Percentiles rank a stretch among this genome's conserved stretches.
Evolutionary conservation across 2,329 filamentous ascomycete species (phyloP).

Genomic region (Huntiella omanensis): DNA sequence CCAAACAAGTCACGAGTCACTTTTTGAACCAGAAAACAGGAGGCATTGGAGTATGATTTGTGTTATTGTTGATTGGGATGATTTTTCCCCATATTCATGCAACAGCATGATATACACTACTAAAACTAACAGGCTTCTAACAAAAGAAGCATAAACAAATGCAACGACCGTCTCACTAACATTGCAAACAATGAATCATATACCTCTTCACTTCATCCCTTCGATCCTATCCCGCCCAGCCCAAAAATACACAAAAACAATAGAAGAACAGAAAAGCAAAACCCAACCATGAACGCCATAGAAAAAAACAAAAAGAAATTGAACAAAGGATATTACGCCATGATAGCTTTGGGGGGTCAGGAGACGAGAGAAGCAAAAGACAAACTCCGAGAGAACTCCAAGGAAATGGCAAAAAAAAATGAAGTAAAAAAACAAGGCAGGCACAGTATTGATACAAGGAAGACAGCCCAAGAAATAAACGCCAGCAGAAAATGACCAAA

Average conservation of each 20-base stretch:
- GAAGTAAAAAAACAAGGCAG: constrained; percentile 2
- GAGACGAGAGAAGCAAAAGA: background rate
- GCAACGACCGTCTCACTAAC: constrained; percentile 6
- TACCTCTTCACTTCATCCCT: constrained; percentile 6
- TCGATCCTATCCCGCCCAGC: background rate
- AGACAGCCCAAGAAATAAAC: constrained; percentile 5
- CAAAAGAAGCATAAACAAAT: constrained; percentile 1
- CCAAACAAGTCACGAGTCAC: too few species aligned
- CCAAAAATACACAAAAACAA: background rate
- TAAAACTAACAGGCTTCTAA: background rate
- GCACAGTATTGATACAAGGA: constrained; percentile 10
- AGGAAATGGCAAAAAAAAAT: constrained; percentile 2
- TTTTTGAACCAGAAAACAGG: too few species aligned
- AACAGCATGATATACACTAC: constrained; percentile 9
- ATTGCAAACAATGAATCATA: constrained; percentile 12
- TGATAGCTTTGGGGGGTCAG: constrained; percentile 2
- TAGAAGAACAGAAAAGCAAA: constrained; percentile 1
- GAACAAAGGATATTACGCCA: constrained; percentile 5
- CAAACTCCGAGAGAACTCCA: background rate
- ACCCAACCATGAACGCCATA: constrained; percentile 3
- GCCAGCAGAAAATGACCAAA: constrained; percentile 8
- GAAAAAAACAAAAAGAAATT: constrained; percentile 4
- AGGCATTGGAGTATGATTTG: constrained; percentile 4
- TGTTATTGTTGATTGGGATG: constrained; percentile 2
- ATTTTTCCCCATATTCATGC: constrained; percentile 4